Conservation (phyloP, 208 protist genomes). For the Zelonia costaricensis region DNA sequence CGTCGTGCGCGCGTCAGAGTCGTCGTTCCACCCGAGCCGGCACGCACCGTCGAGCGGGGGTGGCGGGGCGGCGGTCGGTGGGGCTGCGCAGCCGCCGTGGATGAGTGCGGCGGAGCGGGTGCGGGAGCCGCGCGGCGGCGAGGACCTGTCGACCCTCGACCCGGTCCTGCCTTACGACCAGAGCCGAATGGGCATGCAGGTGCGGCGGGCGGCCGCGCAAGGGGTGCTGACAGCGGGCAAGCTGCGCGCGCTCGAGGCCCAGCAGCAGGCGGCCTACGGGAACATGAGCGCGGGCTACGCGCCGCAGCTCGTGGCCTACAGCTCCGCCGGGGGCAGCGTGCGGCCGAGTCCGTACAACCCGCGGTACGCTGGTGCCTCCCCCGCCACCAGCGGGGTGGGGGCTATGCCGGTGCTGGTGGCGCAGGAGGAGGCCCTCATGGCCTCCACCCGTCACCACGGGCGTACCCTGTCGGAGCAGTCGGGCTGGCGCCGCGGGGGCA, state of each 20-base stretch:
- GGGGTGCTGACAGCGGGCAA: constrained; percentile 50
- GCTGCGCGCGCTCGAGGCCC: constrained; percentile 49
- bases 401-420: constrained; percentile 20
- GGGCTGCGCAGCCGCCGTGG: constrained; percentile 37
- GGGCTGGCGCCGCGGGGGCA: constrained; percentile 12
- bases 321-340: constrained; percentile 4
- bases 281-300: not conserved
- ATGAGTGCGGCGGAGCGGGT: constrained; percentile 56
- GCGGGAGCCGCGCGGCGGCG: constrained; percentile 16
- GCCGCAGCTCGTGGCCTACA: constrained; percentile 15
- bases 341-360: not conserved
- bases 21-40: constrained; percentile 13
- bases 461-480: constrained; percentile 22
- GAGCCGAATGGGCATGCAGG: constrained; percentile 40
- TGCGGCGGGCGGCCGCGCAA: constrained; percentile 40
- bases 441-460: constrained; percentile 17
- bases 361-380: not conserved
- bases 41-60: constrained; percentile 4
- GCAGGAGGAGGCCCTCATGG: constrained; percentile 31
- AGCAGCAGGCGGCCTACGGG: constrained; percentile 9
- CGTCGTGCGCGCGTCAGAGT: constrained; percentile 27
- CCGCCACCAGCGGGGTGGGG: not conserved
- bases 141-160: constrained; percentile 19
- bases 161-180: constrained; percentile 52
- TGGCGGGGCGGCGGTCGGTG: constrained; percentile 4